Base-by-base conservation (phyloP, 2,329 filamentous ascomycete species). In the Mycocentrospora acerina region DNA sequence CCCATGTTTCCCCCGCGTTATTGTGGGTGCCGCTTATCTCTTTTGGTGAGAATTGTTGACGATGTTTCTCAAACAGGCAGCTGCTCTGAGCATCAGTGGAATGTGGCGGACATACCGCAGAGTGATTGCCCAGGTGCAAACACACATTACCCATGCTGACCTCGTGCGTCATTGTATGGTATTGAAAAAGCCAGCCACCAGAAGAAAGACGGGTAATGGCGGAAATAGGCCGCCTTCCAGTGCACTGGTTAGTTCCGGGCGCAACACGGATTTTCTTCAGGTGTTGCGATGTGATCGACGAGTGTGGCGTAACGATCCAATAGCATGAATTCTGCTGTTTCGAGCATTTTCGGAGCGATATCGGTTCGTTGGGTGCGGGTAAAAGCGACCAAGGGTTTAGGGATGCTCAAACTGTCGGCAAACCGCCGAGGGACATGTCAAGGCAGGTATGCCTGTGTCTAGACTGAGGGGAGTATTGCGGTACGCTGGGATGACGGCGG, bases 261-360 rank as follows among this genome's bases (percentile, higher is more conserved):
- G 9, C 9, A 9, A 9, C 19, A 5, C 19, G 9, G 19, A 22
- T 9, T 25, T 12, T 28, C 16, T 14, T 42, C 42, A 42, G 38
- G 42, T 42, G 35, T 24, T 37, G 37, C 45, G 15, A 30, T 32
- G n/a, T 18, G 40, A 55, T 57, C 43, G 50, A 32, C 51, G 38
- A 45, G 26, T 49, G 49, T 55, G 51, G 51, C 53, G 53, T 39
- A 33, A 17, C 32, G 25, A 24, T 31, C 48, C 48, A 48, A 46
- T 47, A 32, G 32, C 19, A 40, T 42, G 35, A 45, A 37, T 34
- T 45, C 26, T 30, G 29, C 35, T 35, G 33, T 29, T 22, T 29
- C 14, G 27, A 22, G 19, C 19, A 22, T 6, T 25, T 19, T 43
- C 44, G 46, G 48, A 35, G 42, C 35, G 39, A 44, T 37, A 48